Evolutionary conservation across 306 rosid genomes (phyloP).

Genomic region (Gleditsia sinensis): DNA sequence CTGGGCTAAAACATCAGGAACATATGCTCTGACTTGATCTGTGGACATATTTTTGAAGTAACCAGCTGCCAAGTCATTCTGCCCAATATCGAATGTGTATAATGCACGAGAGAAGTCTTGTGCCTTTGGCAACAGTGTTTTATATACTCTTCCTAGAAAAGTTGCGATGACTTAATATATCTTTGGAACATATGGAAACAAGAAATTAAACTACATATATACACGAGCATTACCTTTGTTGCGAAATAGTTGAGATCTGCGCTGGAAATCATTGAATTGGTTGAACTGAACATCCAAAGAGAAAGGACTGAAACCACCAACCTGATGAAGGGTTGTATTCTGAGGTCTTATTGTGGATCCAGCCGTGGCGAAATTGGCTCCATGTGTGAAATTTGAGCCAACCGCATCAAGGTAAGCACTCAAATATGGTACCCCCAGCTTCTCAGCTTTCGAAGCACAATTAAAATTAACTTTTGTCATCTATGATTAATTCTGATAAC

Average conservation of each 20-base stretch:
- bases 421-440: constrained; percentile 61
- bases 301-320: constrained; percentile 74
- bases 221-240: constrained; percentile 45
- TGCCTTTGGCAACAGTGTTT: constrained; percentile 55
- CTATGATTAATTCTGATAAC: not conserved
- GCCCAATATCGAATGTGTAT: constrained; percentile 81
- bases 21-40: constrained; percentile 53
- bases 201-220: not conserved
- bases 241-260: constrained; percentile 51
- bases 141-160: constrained; percentile 48
- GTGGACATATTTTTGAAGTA: constrained; percentile 63
- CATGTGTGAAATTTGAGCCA: constrained; percentile 72
- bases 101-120: constrained; percentile 55
- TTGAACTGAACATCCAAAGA: constrained; percentile 67
- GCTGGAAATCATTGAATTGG: constrained; percentile 66
- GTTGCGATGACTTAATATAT: not conserved
- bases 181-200: not conserved
- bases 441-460: constrained; percentile 47
- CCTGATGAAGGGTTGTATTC: constrained; percentile 65
- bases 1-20: constrained; percentile 52
- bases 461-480: not conserved
- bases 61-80: constrained; percentile 74
- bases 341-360: constrained; percentile 83
- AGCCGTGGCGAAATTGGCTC: constrained; percentile 88
- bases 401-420: constrained; percentile 71